Conservation (phyloP, 768 basidiomycete genomes). For the Sarcodon aspratus region DNA sequence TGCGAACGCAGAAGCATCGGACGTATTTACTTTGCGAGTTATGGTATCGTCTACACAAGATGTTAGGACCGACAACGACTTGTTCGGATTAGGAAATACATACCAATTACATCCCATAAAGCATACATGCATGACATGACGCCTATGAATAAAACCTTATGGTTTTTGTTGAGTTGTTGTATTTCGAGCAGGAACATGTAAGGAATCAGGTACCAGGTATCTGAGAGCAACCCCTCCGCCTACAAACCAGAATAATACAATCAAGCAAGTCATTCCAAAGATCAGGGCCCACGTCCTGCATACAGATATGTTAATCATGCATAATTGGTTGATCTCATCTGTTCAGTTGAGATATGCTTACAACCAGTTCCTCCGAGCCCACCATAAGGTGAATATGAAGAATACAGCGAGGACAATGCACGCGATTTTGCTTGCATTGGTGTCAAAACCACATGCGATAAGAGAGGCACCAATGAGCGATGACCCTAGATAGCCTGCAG, state of each 20-base stretch:
- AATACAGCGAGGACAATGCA: constrained; percentile 72
- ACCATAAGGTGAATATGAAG: constrained; percentile 84
- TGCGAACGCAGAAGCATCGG: constrained; percentile 81
- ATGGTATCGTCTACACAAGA: constrained; percentile 62
- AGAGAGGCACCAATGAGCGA: constrained; percentile 79
- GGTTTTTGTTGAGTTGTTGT: background rate
- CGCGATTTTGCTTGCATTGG: constrained; percentile 80
- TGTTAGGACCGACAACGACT: background rate
- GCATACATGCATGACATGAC: constrained; percentile 84
- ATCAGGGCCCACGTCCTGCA: constrained; percentile 70
- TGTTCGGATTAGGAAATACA: constrained; percentile 10
- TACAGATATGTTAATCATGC: background rate
- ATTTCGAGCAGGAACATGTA: background rate
- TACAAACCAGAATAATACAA: constrained; percentile 80
- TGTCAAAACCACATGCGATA: constrained; percentile 84
- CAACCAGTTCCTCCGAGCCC: constrained; percentile 70
- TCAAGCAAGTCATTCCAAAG: constrained; percentile 66
- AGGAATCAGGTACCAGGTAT: constrained; percentile 45
- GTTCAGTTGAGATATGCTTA: constrained; percentile 20
- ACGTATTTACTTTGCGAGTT: constrained; percentile 73
- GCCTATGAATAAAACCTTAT: constrained; percentile 69
- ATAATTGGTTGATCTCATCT: background rate
- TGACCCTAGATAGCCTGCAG: constrained; percentile 80
- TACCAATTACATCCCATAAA: constrained; percentile 81
- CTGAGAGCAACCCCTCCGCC: constrained; percentile 63